A percentile compares a stretch with the other conserved stretches of the same genome.
Conservation (phyloP, 2,329 filamentous ascomycete genomes). For the Pseudogymnoascus sp. region DNA sequence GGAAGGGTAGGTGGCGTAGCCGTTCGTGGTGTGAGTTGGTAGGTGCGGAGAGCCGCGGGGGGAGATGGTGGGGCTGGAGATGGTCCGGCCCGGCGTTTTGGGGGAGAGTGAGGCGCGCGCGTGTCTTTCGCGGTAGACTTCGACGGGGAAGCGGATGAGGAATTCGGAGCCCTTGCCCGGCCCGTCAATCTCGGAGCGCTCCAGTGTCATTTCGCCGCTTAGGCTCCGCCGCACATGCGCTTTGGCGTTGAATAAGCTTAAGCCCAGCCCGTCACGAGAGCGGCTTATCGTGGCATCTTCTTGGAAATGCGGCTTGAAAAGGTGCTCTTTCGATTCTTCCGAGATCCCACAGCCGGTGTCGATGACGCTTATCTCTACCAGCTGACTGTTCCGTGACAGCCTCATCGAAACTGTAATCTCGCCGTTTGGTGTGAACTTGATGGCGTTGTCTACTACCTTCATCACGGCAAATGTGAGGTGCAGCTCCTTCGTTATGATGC, state of each 20-base stretch:
- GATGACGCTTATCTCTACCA: constrained; percentile 53
- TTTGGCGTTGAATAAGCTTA: constrained; percentile 66
- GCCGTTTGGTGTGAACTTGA: constrained; percentile 64
- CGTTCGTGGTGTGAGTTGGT: not conserved
- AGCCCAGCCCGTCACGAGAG: constrained; percentile 59
- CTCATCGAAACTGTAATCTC: constrained; percentile 49
- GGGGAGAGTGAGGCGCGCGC: not conserved
- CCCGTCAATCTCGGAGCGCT: constrained; percentile 55
- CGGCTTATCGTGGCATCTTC: constrained; percentile 62
- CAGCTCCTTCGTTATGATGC: constrained; percentile 42
- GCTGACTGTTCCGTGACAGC: constrained; percentile 43
- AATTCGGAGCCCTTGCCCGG: constrained; percentile 59
- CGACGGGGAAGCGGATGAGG: constrained; percentile 54
- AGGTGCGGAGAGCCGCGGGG: not conserved
- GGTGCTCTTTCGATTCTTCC: constrained; percentile 54
- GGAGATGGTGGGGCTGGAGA: constrained; percentile 9
- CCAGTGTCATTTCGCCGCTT: constrained; percentile 59
- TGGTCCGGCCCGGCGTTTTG: not conserved
- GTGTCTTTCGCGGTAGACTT: not conserved
- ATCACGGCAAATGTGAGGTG: constrained; percentile 37
- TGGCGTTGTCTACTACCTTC: constrained; percentile 52
- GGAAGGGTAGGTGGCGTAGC: not conserved
- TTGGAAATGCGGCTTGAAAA: constrained; percentile 65
- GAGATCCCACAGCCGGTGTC: constrained; percentile 66
- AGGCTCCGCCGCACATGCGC: constrained; percentile 57